Percentiles rank a stretch among this genome's conserved stretches.
These are phyloP conservation scores for Striga asiatica DNA, from an alignment of 257 asterid genomes.

Conservation along the genomic window DNA sequence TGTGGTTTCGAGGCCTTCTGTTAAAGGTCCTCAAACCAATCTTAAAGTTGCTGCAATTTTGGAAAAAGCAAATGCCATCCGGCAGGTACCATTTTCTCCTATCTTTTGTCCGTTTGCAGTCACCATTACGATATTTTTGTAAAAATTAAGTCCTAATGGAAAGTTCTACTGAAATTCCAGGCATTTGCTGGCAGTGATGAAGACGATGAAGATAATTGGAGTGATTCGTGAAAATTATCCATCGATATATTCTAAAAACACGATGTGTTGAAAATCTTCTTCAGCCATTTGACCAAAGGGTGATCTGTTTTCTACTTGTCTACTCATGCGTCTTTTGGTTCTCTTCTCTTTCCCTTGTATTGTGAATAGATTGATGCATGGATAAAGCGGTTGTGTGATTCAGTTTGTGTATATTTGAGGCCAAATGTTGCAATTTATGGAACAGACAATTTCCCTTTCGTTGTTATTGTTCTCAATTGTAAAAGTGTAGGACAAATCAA, in stretches of 20 bases:
- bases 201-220: constrained; percentile 78
- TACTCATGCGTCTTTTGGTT: no score
- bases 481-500: no score
- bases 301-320: constrained; percentile 7
- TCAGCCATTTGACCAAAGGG: not conserved
- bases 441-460: no score
- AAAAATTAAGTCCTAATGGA: constrained; percentile 2
- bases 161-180: constrained; percentile 22
- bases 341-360: no score
- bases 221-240: constrained; percentile 42
- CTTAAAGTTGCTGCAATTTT: constrained; percentile 71
- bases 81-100: constrained; percentile 41
- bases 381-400: no score
- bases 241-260: not conserved
- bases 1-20: constrained; percentile 42
- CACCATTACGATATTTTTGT: not conserved
- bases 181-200: constrained; percentile 89
- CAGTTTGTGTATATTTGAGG: no score
- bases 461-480: no score
- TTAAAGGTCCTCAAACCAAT: constrained; percentile 63
- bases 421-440: no score
- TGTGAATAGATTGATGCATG: no score
- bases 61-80: constrained; percentile 83
- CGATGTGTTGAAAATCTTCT: not conserved
- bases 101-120: not conserved